Evolutionary conservation across 768 basidiomycete genomes (phyloP).

Genomic region (Mycena vitilis): DNA sequence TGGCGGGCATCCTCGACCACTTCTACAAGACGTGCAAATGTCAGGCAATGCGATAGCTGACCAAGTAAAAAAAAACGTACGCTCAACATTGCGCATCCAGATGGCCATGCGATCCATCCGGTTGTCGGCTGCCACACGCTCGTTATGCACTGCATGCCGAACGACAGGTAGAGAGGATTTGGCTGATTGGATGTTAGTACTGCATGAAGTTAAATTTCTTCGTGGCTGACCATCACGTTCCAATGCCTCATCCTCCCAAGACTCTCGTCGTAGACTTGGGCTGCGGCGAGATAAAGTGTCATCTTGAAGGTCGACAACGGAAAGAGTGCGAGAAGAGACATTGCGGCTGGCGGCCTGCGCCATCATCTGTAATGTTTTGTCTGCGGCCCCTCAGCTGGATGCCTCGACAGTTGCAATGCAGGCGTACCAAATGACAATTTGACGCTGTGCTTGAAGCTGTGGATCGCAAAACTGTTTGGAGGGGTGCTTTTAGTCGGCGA

Average conservation of each 20-base stretch:
- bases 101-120: slow-evolving; percentile 76
- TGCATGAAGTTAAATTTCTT: neutral
- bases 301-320: slow-evolving; percentile 49
- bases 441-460: slow-evolving; percentile 74
- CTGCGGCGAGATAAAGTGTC: slow-evolving; percentile 41
- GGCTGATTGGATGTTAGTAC: slow-evolving; percentile 42
- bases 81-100: slow-evolving; percentile 88
- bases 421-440: slow-evolving; percentile 76
- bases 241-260: slow-evolving; percentile 63
- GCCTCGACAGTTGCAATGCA: neutral
- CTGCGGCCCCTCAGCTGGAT: slow-evolving; percentile 46
- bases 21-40: slow-evolving; percentile 54
- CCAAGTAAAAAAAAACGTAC: slow-evolving; percentile 56
- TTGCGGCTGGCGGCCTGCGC: slow-evolving; percentile 56
- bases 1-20: slow-evolving; percentile 86
- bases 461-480: slow-evolving; percentile 53
- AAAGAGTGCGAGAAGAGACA: slow-evolving; percentile 53
- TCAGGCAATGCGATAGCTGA: slow-evolving; percentile 19
- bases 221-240: slow-evolving; percentile 54
- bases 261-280: slow-evolving; percentile 46
- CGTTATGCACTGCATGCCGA: slow-evolving; percentile 63
- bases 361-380: slow-evolving; percentile 73
- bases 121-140: slow-evolving; percentile 65
- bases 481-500: slow-evolving; percentile 12
- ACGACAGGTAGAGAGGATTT: slow-evolving; percentile 67